Base-by-base conservation (phyloP, 2,329 filamentous ascomycete species). In the Cyphellophora attinorum region DNA sequence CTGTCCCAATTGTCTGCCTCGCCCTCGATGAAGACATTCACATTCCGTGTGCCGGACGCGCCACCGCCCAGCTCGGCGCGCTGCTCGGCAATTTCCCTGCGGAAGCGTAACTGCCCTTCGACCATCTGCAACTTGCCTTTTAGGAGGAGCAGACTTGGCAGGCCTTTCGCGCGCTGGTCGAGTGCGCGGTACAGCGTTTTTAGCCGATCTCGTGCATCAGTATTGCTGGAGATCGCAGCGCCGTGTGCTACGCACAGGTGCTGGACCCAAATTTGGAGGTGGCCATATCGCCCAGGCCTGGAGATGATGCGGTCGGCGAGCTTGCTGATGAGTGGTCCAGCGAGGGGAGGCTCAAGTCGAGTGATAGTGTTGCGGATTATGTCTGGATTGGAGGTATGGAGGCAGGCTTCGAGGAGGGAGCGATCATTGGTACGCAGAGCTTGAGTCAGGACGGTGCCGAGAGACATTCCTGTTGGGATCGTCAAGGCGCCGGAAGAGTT, bases 51-150 rank as follows among this genome's bases (percentile, higher is more conserved):
- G n/a, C n/a, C n/a, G n/a, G n/a, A n/a, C 17, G 42, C 39, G 10
- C 40, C 39, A 11, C 42, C 42, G 13, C 71, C 76, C n/a, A 76
- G 75, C 44, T 85, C 79, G 4, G 57, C 54, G 31, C 62, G 69
- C 51, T 81, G 76, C 1, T 40, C 38, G 12, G 33, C 35, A 59
- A 86, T 76, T 41, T 72, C 74, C 50, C 76, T 76, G 32, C 91
- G 72, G 49, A 94, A 64, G 50, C 84, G 76, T 58, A 96, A 79
- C 61, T 98, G 91, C 5, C 85, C 80, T 51, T 91, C 82, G 31
- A 96, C 70, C 75, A 98, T 85, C 54, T 96, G 89, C 19, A 98
- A 70, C 60, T 95, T 94, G 15, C 91, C 91, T 65, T 95, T 95
- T 40, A 98, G 71, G 13, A 88, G 75, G 21, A 98, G 67, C 29